phyloP scores from a whole-genome alignment of 192 early-diverging fungal species.

The Nowakowskiella sp. region DNA sequence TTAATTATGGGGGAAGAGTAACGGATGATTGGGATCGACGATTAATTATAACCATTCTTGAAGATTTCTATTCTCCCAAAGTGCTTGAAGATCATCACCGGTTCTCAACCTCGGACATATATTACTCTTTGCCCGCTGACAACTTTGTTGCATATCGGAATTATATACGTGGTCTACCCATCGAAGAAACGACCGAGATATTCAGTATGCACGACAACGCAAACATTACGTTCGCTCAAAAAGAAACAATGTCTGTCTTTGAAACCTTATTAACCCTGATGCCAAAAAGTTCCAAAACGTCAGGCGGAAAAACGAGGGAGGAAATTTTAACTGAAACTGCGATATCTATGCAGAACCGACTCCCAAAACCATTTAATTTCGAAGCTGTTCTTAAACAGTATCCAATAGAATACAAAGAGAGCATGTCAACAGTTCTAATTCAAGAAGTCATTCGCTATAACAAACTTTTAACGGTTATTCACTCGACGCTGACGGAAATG shows the following conservation, averaged over 20 bases:
- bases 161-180: conserved; percentile 45
- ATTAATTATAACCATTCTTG: conserved; percentile 50
- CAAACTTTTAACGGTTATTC: conserved; percentile 38
- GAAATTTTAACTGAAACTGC: conserved; percentile 41
- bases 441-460: conserved; percentile 59
- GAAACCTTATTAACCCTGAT: conserved; percentile 44
- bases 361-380: conserved; percentile 45
- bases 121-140: conserved; percentile 38
- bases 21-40: conserved; percentile 53
- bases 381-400: conserved; percentile 39
- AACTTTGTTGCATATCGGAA: conserved; percentile 33
- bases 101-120: conserved; percentile 36
- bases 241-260: conserved; percentile 48
- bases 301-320: conserved; percentile 41
- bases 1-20: conserved; percentile 55
- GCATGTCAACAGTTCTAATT: conserved; percentile 48
- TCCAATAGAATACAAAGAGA: conserved; percentile 52
- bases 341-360: conserved; percentile 29
- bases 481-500: conserved; percentile 41
- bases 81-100: conserved; percentile 44
- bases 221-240: conserved; percentile 56
- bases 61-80: conserved; percentile 44
- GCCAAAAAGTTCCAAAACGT: conserved; percentile 35
- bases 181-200: conserved; percentile 51
- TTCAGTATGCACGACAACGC: conserved; percentile 58